A percentile compares a stretch with the other conserved stretches of the same genome.
Conservation (phyloP, 2,329 filamentous ascomycete genomes). For the Nemania serpens region DNA sequence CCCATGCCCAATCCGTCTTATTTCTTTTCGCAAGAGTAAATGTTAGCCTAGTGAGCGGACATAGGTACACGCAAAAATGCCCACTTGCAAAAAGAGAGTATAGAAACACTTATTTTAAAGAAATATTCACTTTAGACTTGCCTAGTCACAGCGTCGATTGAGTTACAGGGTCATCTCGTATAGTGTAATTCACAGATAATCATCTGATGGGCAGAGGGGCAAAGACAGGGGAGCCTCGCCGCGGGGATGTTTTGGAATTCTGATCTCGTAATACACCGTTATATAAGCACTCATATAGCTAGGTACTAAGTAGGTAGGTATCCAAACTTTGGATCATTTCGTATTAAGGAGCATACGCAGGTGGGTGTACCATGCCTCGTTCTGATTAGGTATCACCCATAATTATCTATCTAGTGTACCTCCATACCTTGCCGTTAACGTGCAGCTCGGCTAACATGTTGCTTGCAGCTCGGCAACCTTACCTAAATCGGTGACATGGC, state of each 20-base stretch:
- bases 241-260: conserved; percentile 9
- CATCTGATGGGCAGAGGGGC: too few species aligned
- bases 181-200: too few species aligned
- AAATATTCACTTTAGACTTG: background rate
- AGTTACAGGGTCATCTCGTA: background rate
- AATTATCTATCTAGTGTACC: too few species aligned
- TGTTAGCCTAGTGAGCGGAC: too few species aligned
- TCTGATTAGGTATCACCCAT: background rate
- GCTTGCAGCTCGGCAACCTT: too few species aligned
- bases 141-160: background rate
- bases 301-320: background rate
- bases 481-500: too few species aligned
- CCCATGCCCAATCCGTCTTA: too few species aligned
- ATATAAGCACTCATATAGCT: too few species aligned
- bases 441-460: conserved; percentile 7
- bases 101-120: background rate
- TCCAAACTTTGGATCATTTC: background rate
- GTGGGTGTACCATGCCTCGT: background rate
- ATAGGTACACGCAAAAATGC: background rate
- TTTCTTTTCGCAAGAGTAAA: too few species aligned
- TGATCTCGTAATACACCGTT: background rate
- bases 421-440: background rate
- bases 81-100: background rate
- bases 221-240: background rate
- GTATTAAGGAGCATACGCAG: background rate